Evolutionary conservation across 768 basidiomycete species (phyloP).

Genomic region (Kwoniella dejecticola): DNA sequence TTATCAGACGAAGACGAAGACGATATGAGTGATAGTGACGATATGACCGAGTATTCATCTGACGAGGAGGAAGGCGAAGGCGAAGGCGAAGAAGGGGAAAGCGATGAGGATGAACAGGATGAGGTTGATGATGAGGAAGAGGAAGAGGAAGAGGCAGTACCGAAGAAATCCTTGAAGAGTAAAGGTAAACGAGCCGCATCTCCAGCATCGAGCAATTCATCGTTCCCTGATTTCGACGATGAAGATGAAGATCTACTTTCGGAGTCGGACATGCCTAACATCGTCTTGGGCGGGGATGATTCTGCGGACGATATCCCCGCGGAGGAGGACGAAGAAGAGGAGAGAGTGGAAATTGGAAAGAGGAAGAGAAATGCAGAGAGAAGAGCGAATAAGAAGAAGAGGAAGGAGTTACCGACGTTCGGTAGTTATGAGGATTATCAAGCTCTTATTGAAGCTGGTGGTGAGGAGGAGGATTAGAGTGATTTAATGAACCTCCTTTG

Average conservation of each 20-base stretch:
- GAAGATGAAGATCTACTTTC: constrained; percentile 54
- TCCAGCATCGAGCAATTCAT: constrained; percentile 51
- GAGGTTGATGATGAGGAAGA: constrained; percentile 1
- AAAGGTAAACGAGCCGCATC: constrained; percentile 10
- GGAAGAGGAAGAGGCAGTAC: constrained; percentile 15
- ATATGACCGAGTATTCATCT: constrained; percentile 13
- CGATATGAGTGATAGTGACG: constrained; percentile 18
- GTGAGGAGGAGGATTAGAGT: constrained; percentile 50
- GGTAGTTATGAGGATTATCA: constrained; percentile 56
- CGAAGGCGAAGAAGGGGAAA: constrained; percentile 19
- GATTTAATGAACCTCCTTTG: no score
- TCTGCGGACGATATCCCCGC: constrained; percentile 50
- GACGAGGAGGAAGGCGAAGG: constrained; percentile 30
- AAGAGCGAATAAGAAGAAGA: constrained; percentile 61
- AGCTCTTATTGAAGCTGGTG: constrained; percentile 53
- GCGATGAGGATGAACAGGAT: constrained; percentile 9
- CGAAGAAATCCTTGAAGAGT: constrained; percentile 5
- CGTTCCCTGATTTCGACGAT: constrained; percentile 46
- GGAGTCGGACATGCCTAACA: constrained; percentile 43
- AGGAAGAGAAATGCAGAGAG: constrained; percentile 59
- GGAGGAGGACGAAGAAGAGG: constrained; percentile 51
- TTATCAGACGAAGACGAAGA: constrained; percentile 43
- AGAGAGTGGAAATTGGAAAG: constrained; percentile 39
- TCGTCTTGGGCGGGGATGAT: constrained; percentile 32
- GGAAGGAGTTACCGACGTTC: constrained; percentile 61